These are phyloP conservation scores for Paramecium sonneborni DNA, from an alignment of 73 alveolate species.

Conservation along the genomic window DNA sequence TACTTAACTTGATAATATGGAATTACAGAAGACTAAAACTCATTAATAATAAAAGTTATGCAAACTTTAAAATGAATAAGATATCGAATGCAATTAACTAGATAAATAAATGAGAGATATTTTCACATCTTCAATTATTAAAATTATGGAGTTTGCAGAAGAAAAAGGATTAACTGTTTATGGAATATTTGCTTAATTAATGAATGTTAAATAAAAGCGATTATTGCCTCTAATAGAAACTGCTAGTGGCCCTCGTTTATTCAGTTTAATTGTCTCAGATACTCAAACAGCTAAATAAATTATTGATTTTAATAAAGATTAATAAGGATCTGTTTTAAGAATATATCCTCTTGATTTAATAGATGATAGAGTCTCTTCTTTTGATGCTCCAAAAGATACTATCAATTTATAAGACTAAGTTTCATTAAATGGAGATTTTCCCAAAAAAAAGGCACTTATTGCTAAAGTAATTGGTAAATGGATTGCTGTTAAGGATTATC, in stretches of 20 bases:
- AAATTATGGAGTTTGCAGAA: slow-evolving; percentile 26
- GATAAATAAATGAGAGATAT: slow-evolving; percentile 22
- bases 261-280: slow-evolving; percentile 1
- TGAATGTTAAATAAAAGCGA: background rate
- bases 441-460: background rate
- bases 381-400: slow-evolving; percentile 29
- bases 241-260: slow-evolving; percentile 37
- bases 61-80: background rate
- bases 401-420: background rate
- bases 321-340: slow-evolving; percentile 26
- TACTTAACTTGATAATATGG: background rate
- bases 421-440: background rate
- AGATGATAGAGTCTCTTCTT: background rate
- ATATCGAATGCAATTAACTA: slow-evolving; percentile 15
- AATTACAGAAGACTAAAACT: background rate
- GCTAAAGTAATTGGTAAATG: background rate
- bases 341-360: slow-evolving; percentile 39
- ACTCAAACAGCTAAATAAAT: slow-evolving; percentile 15
- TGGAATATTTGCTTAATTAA: slow-evolving; percentile 35
- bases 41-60: background rate
- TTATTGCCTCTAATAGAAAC: slow-evolving; percentile 13
- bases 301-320: slow-evolving; percentile 19
- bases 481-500: slow-evolving; percentile 41
- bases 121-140: background rate
- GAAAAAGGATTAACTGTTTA: background rate